These are phyloP conservation scores for Aspergillus fructus DNA, from an alignment of 2,329 filamentous ascomycete species.

Conservation along the genomic window DNA sequence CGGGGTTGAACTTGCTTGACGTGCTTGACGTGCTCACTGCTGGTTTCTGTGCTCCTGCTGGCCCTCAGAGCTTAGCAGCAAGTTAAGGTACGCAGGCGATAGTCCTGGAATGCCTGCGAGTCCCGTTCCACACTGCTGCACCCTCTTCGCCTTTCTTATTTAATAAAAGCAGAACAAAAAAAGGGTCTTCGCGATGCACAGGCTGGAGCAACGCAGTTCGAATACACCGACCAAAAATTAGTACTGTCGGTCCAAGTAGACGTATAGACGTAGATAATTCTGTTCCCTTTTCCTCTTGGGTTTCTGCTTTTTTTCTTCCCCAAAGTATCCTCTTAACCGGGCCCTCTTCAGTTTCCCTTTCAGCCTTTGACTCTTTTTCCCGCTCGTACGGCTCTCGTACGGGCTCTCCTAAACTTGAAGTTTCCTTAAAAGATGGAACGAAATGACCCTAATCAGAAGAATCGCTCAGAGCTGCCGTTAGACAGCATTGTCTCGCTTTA, in stretches of 20 bases:
- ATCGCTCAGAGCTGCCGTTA: conserved; percentile 30
- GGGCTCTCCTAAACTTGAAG: conserved; percentile 22
- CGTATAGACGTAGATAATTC: conserved; percentile 19
- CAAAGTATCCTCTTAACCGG: conserved; percentile 6
- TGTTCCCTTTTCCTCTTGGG: conserved; percentile 5
- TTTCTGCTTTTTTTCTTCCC: conserved; percentile 14
- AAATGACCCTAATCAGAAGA: conserved; percentile 36
- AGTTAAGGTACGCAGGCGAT: conserved; percentile 5
- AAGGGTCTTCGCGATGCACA: conserved; percentile 17
- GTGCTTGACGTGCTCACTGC: no score
- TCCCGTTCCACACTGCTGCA: conserved; percentile 19
- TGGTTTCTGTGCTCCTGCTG: not conserved
- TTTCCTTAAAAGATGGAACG: conserved; percentile 30
- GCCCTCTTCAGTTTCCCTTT: conserved; percentile 6
- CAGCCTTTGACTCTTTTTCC: conserved; percentile 9
- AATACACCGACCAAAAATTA: conserved; percentile 22
- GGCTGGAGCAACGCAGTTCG: conserved; percentile 18
- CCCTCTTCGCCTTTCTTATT: conserved; percentile 9
- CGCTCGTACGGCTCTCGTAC: conserved; percentile 15
- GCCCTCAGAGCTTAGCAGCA: not conserved
- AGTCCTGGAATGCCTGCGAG: conserved; percentile 6
- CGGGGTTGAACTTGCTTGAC: no score
- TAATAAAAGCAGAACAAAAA: conserved; percentile 12
- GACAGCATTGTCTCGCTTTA: conserved; percentile 42
- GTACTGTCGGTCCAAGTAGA: conserved; percentile 19